Percentiles rank a stretch among this genome's conserved stretches.
phyloP scores from a whole-genome alignment of 2,329 filamentous ascomycete genomes.

The Ambrosiella xylebori region DNA sequence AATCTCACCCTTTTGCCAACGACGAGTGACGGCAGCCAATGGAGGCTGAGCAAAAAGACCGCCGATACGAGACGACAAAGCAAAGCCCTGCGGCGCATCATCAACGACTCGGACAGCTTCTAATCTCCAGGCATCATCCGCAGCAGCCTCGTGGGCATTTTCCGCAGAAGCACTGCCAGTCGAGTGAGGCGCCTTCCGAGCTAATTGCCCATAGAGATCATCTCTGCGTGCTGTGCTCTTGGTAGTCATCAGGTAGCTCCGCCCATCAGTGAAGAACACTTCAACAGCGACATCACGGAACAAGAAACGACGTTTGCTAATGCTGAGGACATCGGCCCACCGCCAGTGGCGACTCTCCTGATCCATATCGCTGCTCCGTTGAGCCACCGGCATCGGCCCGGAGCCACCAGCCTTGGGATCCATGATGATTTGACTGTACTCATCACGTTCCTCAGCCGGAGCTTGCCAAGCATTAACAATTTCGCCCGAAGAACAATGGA shows the following conservation, averaged over 20 bases:
- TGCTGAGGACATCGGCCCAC: conserved; percentile 85
- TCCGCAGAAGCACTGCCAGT: conserved; percentile 52
- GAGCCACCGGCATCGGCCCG: neutral
- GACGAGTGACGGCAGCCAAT: conserved; percentile 44
- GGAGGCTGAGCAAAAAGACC: conserved; percentile 85
- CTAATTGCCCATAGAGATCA: conserved; percentile 61
- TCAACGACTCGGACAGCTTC: conserved; percentile 55
- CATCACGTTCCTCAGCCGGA: conserved; percentile 77
- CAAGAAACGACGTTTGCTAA: conserved; percentile 87
- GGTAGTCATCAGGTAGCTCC: conserved; percentile 82
- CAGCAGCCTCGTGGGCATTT: conserved; percentile 21
- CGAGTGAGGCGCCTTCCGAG: conserved; percentile 62
- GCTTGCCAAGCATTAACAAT: conserved; percentile 96
- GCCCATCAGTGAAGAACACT: conserved; percentile 90
- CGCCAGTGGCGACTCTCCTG: conserved; percentile 82
- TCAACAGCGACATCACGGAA: conserved; percentile 95
- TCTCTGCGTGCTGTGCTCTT: conserved; percentile 59
- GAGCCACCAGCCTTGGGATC: conserved; percentile 23
- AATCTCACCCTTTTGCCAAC: conserved; percentile 86
- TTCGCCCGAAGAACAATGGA: conserved; percentile 85
- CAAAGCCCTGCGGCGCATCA: conserved; percentile 8
- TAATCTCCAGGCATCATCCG: conserved; percentile 77
- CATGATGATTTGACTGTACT: conserved; percentile 86
- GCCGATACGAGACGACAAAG: conserved; percentile 49
- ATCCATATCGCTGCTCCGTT: conserved; percentile 28